Percentiles rank a stretch among this genome's conserved stretches.
These are phyloP conservation scores for Komagataella kurtzmanii DNA, from an alignment of 805 yeast species.

Conservation along the genomic window DNA sequence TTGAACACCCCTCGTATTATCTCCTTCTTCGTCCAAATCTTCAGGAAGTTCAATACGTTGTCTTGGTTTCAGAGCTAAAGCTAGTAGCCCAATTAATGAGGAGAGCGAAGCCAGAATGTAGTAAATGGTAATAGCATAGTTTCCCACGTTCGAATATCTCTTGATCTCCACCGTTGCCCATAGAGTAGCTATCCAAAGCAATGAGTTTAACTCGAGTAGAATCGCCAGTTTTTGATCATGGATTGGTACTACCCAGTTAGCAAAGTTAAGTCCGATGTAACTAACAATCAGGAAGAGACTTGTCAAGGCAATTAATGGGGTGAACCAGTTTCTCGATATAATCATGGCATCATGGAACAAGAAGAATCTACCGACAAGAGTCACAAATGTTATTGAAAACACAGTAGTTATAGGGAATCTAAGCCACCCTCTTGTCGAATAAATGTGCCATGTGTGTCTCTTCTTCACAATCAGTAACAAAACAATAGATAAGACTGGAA, in stretches of 20 bases:
- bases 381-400: constrained; percentile 26
- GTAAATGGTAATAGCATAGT: constrained; percentile 30
- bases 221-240: constrained; percentile 48
- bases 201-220: constrained; percentile 36
- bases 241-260: constrained; percentile 29
- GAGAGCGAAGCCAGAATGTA: constrained; percentile 33
- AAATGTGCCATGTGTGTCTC: constrained; percentile 33
- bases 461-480: constrained; percentile 32
- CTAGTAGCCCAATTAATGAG: constrained; percentile 36
- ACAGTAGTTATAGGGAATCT: constrained; percentile 49
- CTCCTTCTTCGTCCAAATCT: neutral
- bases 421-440: constrained; percentile 26
- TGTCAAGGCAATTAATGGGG: constrained; percentile 36
- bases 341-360: constrained; percentile 30
- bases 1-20: neutral
- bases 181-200: constrained; percentile 44
- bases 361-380: constrained; percentile 24
- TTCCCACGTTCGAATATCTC: constrained; percentile 38
- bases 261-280: constrained; percentile 38
- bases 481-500: constrained; percentile 40
- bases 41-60: neutral
- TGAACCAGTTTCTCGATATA: constrained; percentile 33
- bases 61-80: constrained; percentile 22
- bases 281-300: constrained; percentile 38
- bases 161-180: constrained; percentile 35